phyloP scores from a whole-genome alignment of 2,329 filamentous ascomycete species.

The Pseudogymnoascus sp. region DNA sequence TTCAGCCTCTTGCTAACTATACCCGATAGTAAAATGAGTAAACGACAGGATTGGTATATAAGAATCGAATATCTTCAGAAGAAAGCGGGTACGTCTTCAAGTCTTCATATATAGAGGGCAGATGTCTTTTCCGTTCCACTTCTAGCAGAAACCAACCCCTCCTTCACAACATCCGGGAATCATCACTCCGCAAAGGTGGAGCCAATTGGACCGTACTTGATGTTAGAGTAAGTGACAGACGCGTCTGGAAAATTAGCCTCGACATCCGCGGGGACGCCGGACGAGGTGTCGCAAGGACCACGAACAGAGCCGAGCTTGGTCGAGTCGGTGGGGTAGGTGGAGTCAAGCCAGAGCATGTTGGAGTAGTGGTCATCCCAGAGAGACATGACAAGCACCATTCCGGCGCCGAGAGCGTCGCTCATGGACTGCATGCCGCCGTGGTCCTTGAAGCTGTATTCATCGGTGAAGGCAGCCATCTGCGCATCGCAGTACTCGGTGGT shows the following conservation, averaged over 20 bases:
- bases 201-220: constrained; percentile 27
- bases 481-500: constrained; percentile 48
- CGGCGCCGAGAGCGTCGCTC: constrained; percentile 44
- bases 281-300: constrained; percentile 45
- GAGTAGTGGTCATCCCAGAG: constrained; percentile 49
- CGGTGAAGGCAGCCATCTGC: constrained; percentile 48
- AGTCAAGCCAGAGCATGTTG: constrained; percentile 71
- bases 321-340: constrained; percentile 47
- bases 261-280: constrained; percentile 44
- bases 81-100: constrained; percentile 1
- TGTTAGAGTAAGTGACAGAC: constrained; percentile 31
- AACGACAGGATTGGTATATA: not conserved
- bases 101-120: not conserved
- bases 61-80: constrained; percentile 1
- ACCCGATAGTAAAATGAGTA: constrained; percentile 3
- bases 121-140: not conserved
- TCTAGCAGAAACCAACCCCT: not conserved
- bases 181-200: constrained; percentile 20
- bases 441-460: constrained; percentile 42
- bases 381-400: constrained; percentile 58
- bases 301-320: constrained; percentile 41
- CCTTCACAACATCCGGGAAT: not conserved
- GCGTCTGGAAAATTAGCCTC: constrained; percentile 39
- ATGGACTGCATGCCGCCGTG: constrained; percentile 50
- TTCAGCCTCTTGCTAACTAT: not conserved